Percentiles rank a stretch among this genome's conserved stretches.
These are phyloP conservation scores for Microglena sp. DNA, from an alignment of 139 green algal genomes.

Conservation along the genomic window DNA sequence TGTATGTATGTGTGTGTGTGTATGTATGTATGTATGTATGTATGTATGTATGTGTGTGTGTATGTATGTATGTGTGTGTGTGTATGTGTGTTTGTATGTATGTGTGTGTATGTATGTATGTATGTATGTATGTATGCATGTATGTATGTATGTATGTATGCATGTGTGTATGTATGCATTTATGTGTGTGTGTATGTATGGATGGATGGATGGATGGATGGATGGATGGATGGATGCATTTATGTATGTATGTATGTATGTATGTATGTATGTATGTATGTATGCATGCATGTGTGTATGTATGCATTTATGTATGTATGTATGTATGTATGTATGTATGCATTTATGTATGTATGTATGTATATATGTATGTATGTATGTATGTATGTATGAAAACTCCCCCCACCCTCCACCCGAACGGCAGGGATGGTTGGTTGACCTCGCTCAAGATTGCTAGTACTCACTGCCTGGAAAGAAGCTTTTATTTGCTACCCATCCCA, in stretches of 20 bases:
- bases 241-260: too few relatives aligned
- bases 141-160: conserved; percentile 15
- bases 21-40: conserved; percentile 10
- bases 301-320: too few relatives aligned
- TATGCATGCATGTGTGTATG: conserved; percentile 16
- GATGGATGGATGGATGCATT: conserved; percentile 13
- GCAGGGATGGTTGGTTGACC: too few relatives aligned
- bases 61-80: conserved; percentile 9
- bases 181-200: too few relatives aligned
- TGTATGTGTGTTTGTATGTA: too few relatives aligned
- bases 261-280: conserved; percentile 18
- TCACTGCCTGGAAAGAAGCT: too few relatives aligned
- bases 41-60: conserved; percentile 7
- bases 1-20: conserved; percentile 5
- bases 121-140: conserved; percentile 8
- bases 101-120: conserved; percentile 9
- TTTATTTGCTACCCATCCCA: too few relatives aligned
- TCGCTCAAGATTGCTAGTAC: too few relatives aligned
- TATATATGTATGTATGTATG: conserved; percentile 17
- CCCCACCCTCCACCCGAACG: neutral
- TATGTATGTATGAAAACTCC: conserved; percentile 12
- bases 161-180: conserved; percentile 15
- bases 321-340: too few relatives aligned
- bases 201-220: too few relatives aligned
- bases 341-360: conserved; percentile 18